A percentile compares a stretch with the other conserved stretches of the same genome.
Evolutionary conservation across 805 yeast species (phyloP).

Genomic region (Nakazawaea siamensis): DNA sequence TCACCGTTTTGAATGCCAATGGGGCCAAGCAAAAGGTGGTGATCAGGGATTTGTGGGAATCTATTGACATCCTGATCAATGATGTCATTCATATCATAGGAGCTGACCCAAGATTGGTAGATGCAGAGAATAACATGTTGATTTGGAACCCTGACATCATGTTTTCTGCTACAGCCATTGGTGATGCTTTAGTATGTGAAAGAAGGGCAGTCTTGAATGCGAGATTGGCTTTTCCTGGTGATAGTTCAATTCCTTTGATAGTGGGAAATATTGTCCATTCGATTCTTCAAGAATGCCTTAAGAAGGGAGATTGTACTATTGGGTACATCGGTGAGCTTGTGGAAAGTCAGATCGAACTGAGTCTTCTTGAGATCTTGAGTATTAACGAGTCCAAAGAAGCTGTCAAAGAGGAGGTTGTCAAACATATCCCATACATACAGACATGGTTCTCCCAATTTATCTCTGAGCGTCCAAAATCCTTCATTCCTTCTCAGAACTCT

Average conservation of each 20-base stretch:
- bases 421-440: conserved; percentile 43
- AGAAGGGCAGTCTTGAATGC: conserved; percentile 59
- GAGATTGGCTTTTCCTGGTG: conserved; percentile 55
- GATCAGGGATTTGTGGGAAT: conserved; percentile 55
- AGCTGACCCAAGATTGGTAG: conserved; percentile 35
- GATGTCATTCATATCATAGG: conserved; percentile 56
- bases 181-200: conserved; percentile 68
- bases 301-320: conserved; percentile 25
- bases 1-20: conserved; percentile 39
- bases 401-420: conserved; percentile 32
- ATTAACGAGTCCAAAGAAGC: conserved; percentile 41
- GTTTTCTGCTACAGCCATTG: conserved; percentile 72
- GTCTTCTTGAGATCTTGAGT: conserved; percentile 36
- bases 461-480: conserved; percentile 4
- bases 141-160: conserved; percentile 80
- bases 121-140: conserved; percentile 50
- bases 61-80: conserved; percentile 34
- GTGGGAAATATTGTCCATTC: conserved; percentile 82
- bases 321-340: conserved; percentile 28
- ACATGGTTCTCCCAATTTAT: conserved; percentile 32
- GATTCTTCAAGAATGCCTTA: conserved; percentile 55
- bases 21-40: conserved; percentile 29
- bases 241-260: conserved; percentile 52
- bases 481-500: conserved; percentile 11
- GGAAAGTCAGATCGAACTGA: conserved; percentile 19